These are phyloP conservation scores for Coemansia sp. DNA, from an alignment of 192 early-diverging fungal genomes.

Conservation along the genomic window DNA sequence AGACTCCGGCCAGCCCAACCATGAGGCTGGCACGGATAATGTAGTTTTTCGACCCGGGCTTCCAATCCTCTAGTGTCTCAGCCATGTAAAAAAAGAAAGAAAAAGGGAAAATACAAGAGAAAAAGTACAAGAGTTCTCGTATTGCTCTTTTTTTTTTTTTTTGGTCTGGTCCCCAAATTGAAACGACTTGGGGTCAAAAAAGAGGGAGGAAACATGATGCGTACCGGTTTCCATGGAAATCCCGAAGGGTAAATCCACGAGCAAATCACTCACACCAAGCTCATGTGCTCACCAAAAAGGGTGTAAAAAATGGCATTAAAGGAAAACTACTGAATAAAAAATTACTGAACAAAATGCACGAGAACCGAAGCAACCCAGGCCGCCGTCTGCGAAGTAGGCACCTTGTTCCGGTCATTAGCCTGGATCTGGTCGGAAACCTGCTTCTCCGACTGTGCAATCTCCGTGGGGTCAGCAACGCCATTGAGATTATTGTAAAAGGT, in stretches of 20 bases:
- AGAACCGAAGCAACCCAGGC: slow-evolving; percentile 32
- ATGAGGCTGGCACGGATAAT: slow-evolving; percentile 12
- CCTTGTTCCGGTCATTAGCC: slow-evolving; percentile 25
- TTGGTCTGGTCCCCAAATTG: no score
- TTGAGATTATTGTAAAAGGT: slow-evolving; percentile 34
- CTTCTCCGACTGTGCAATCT: slow-evolving; percentile 16
- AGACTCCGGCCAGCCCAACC: background rate
- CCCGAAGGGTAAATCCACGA: no score
- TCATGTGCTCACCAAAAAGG: no score
- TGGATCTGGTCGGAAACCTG: slow-evolving; percentile 40
- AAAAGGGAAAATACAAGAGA: background rate
- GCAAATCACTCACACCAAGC: no score
- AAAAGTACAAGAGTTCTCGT: background rate
- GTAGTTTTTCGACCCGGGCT: slow-evolving; percentile 23
- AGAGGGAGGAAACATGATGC: background rate
- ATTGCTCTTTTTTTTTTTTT: background rate
- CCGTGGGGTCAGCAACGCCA: slow-evolving; percentile 8
- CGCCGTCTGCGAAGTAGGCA: slow-evolving; percentile 26
- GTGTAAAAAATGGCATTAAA: background rate
- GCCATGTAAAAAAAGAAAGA: background rate
- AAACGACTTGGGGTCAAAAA: background rate
- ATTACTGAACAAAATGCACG: slow-evolving; percentile 14
- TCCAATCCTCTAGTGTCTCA: slow-evolving; percentile 23
- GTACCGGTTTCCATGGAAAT: background rate
- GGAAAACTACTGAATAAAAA: background rate